Evolutionary conservation across 1,284 basidiomycete species (phyloP).

Genomic region (Tilletia indica): DNA sequence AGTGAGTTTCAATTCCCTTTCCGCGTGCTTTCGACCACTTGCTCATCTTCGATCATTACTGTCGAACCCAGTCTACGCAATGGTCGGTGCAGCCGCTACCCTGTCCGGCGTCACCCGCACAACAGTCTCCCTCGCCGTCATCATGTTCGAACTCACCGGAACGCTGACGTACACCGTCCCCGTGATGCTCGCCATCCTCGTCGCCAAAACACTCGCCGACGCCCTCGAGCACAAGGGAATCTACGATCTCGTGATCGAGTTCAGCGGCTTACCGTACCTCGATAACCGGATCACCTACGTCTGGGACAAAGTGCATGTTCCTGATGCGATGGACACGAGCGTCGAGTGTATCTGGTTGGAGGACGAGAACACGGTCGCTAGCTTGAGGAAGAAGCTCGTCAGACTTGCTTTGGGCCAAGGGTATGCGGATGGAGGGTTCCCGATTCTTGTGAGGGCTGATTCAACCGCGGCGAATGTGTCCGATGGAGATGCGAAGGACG

Average conservation of each 20-base stretch:
- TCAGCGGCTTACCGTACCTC: constrained; percentile 68
- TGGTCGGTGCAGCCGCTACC: constrained; percentile 27
- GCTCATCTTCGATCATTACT: too few relatives aligned
- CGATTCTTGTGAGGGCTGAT: constrained; percentile 63
- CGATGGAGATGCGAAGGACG: background rate
- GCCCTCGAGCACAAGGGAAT: constrained; percentile 89
- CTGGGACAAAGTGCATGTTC: constrained; percentile 62
- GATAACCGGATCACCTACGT: constrained; percentile 82
- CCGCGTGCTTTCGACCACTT: too few relatives aligned
- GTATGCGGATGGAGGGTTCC: constrained; percentile 79
- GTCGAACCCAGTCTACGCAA: constrained; percentile 1
- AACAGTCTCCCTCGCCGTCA: constrained; percentile 95
- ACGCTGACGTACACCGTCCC: constrained; percentile 96
- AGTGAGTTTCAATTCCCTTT: constrained; percentile 69
- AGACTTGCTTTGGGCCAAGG: constrained; percentile 36
- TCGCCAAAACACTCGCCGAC: constrained; percentile 85
- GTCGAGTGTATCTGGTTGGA: constrained; percentile 60
- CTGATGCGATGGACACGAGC: constrained; percentile 44
- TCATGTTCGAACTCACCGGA: constrained; percentile 99
- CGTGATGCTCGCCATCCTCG: constrained; percentile 94
- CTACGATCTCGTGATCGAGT: constrained; percentile 91
- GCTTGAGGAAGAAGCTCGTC: constrained; percentile 65
- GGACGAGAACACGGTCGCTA: constrained; percentile 63
- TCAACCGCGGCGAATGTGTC: background rate
- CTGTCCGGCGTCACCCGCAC: constrained; percentile 81